These are phyloP conservation scores for Tricholoma sp. DNA, from an alignment of 768 basidiomycete species.

Conservation along the genomic window DNA sequence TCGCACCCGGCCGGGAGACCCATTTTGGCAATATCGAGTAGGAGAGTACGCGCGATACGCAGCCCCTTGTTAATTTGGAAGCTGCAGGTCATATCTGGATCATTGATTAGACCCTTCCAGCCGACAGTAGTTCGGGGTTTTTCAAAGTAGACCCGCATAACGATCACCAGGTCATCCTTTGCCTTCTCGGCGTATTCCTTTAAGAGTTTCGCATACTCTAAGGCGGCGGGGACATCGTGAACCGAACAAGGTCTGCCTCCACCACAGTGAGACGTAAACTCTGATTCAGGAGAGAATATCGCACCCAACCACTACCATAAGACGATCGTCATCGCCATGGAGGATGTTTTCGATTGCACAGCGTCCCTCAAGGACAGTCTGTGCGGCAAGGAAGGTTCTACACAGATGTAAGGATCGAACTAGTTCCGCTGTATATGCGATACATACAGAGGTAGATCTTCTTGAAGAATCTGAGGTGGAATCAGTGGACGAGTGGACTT, in stretches of 20 bases:
- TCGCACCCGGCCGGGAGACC: conserved; percentile 97
- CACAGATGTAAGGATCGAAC: conserved; percentile 5
- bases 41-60: conserved; percentile 77
- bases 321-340: conserved; percentile 83
- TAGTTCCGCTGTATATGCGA: background rate
- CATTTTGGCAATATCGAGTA: conserved; percentile 85
- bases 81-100: conserved; percentile 87
- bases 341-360: conserved; percentile 73
- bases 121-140: conserved; percentile 95
- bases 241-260: conserved; percentile 85
- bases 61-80: conserved; percentile 98
- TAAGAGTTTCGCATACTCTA: conserved; percentile 82
- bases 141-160: conserved; percentile 99
- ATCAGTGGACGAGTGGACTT: conserved; percentile 85
- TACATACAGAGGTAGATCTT: conserved; percentile 83
- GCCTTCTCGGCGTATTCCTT: conserved; percentile 74
- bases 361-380: conserved; percentile 87
- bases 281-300: conserved; percentile 16
- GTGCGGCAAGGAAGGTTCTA: conserved; percentile 69
- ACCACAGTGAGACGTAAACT: background rate
- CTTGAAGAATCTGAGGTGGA: conserved; percentile 90
- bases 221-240: conserved; percentile 79
- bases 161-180: conserved; percentile 83
- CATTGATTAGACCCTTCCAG: conserved; percentile 99
- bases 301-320: conserved; percentile 88